These are phyloP conservation scores for Citrus sp. DNA, from an alignment of 345 rosid species.

Conservation along the genomic window DNA sequence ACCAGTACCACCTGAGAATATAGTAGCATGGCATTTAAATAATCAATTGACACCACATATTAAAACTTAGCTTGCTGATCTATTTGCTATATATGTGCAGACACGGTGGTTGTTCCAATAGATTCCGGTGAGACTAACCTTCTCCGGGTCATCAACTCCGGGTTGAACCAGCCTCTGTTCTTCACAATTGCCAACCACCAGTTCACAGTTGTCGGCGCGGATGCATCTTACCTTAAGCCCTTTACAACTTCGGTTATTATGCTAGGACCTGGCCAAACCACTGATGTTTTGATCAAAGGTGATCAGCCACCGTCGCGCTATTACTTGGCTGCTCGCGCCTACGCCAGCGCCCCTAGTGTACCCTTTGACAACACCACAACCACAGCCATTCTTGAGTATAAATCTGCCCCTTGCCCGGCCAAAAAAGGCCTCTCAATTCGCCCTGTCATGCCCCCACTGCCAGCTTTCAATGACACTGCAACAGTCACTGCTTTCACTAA, in stretches of 20 bases:
- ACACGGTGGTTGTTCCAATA: slow-evolving; percentile 62
- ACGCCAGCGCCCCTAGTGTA: slow-evolving; percentile 70
- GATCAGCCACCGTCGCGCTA: slow-evolving; percentile 66
- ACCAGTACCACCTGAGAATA: not conserved
- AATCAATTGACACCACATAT: not conserved
- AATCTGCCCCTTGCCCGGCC: slow-evolving; percentile 65
- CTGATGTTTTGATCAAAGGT: slow-evolving; percentile 75
- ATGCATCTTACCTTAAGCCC: slow-evolving; percentile 75
- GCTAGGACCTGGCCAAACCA: slow-evolving; percentile 96
- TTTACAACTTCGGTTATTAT: slow-evolving; percentile 72
- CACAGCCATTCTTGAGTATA: slow-evolving; percentile 88
- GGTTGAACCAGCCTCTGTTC: slow-evolving; percentile 79
- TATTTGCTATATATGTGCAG: slow-evolving; percentile 30
- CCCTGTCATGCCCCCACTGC: slow-evolving; percentile 55
- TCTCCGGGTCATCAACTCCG: slow-evolving; percentile 78
- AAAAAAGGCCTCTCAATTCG: slow-evolving; percentile 25
- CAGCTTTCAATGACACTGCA: slow-evolving; percentile 74
- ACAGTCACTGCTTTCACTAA: slow-evolving; percentile 57
- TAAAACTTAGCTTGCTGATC: not conserved
- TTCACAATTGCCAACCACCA: slow-evolving; percentile 77
- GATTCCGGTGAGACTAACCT: slow-evolving; percentile 76
- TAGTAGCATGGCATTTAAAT: not conserved
- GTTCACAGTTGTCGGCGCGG: slow-evolving; percentile 90
- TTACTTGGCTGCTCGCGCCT: slow-evolving; percentile 79
- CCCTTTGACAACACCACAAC: slow-evolving; percentile 85